Percentiles rank a stretch among this genome's conserved stretches.
These are phyloP conservation scores for Clohesyomyces aquaticus DNA, from an alignment of 495 filamentous ascomycete genomes.

Conservation along the genomic window DNA sequence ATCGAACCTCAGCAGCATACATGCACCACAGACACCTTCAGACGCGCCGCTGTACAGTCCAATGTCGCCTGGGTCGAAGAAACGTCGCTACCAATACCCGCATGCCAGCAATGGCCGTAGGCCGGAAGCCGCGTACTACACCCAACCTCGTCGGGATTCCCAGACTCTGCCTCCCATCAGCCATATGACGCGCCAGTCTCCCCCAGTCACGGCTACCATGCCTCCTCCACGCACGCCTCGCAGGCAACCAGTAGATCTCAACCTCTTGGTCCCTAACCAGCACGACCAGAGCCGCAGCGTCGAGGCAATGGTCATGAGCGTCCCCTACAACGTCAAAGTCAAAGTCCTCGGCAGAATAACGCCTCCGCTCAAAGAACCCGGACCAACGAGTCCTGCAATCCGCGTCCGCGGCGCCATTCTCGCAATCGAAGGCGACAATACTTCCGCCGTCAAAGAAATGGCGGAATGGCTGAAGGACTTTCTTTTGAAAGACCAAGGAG, in stretches of 20 bases:
- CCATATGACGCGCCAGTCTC: conserved; percentile 19
- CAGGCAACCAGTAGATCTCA: conserved; percentile 30
- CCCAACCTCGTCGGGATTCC: conserved; percentile 31
- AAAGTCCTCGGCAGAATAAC: conserved; percentile 69
- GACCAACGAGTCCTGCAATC: conserved; percentile 49
- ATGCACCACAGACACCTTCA: conserved; percentile 13
- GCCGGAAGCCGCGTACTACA: conserved; percentile 19
- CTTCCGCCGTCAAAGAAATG: conserved; percentile 57
- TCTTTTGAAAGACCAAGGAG: conserved; percentile 59
- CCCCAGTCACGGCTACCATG: conserved; percentile 33
- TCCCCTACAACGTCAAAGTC: conserved; percentile 71
- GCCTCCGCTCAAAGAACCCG: conserved; percentile 60
- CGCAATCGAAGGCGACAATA: conserved; percentile 75
- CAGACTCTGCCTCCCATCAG: conserved; percentile 32
- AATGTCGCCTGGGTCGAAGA: conserved; percentile 58
- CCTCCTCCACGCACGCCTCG: conserved; percentile 34
- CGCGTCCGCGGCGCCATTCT: conserved; percentile 74
- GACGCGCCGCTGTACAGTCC: conserved; percentile 42
- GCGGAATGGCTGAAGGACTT: conserved; percentile 64
- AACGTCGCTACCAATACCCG: conserved; percentile 50
- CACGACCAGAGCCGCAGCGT: conserved; percentile 50
- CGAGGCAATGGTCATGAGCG: conserved; percentile 74
- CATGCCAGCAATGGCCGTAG: conserved; percentile 39
- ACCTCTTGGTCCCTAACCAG: conserved; percentile 18
- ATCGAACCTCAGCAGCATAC: conserved; percentile 26